Conservation (phyloP, 139 green algal species). For the Picochlorum sp. region DNA sequence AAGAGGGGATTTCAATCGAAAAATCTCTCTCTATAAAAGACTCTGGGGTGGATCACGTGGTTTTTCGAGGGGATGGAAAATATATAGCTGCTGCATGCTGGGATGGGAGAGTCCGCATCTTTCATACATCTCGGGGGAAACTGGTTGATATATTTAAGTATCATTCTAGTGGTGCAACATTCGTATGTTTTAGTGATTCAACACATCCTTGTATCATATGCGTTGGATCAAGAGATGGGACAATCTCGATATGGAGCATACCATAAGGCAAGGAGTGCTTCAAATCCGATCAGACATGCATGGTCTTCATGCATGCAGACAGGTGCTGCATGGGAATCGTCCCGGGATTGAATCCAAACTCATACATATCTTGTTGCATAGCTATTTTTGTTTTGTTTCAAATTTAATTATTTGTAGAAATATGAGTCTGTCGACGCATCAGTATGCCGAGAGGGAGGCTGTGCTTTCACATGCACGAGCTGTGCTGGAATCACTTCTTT, state of each 20-base stretch:
- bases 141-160: conserved; percentile 51
- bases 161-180: conserved; percentile 29
- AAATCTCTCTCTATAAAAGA: conserved; percentile 4
- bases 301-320: too few species aligned
- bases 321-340: too few species aligned
- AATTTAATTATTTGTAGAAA: too few species aligned
- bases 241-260: conserved; percentile 41
- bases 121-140: conserved; percentile 24
- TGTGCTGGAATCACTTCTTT: too few species aligned
- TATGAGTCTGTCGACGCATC: too few species aligned
- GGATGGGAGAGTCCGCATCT: conserved; percentile 47
- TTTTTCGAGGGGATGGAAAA: conserved; percentile 34
- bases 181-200: conserved; percentile 27
- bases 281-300: background rate
- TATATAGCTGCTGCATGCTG: conserved; percentile 47
- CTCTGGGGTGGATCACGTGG: conserved; percentile 30
- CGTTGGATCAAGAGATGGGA: conserved; percentile 40
- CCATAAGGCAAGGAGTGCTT: conserved; percentile 16
- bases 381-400: too few species aligned
- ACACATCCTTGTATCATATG: conserved; percentile 20
- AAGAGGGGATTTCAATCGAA: background rate
- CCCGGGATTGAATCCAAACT: too few species aligned
- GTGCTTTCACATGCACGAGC: too few species aligned
- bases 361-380: too few species aligned
- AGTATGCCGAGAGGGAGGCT: too few species aligned